These are phyloP conservation scores for Ceratocystis ficicola DNA, from an alignment of 2,329 filamentous ascomycete genomes.

Conservation along the genomic window DNA sequence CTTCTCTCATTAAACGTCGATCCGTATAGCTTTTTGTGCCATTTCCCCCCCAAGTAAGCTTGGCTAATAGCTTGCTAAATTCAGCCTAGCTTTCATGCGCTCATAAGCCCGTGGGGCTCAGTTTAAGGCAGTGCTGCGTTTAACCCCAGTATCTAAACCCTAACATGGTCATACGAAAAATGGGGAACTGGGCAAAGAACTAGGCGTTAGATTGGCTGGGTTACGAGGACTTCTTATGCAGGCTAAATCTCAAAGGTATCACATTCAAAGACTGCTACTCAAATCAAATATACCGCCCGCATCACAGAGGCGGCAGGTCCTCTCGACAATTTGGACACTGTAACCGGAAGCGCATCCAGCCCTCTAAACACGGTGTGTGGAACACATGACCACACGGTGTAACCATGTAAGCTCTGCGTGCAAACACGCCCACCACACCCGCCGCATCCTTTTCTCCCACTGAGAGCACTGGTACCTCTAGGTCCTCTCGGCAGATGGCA, in stretches of 20 bases:
- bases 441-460: constrained; percentile 32
- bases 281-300: constrained; percentile 11
- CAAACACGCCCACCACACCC: constrained; percentile 57
- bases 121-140: not conserved
- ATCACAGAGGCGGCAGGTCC: constrained; percentile 68
- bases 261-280: constrained; percentile 5
- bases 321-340: constrained; percentile 95
- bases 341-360: constrained; percentile 86
- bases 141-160: no score
- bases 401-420: constrained; percentile 83
- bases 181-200: not conserved
- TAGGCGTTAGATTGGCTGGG: no score
- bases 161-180: not conserved
- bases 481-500: constrained; percentile 82
- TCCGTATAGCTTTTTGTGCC: not conserved
- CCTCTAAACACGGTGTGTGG: constrained; percentile 80
- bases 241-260: not conserved
- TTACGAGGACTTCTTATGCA: not conserved
- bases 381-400: constrained; percentile 96
- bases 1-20: not conserved
- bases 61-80: not conserved
- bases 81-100: not conserved
- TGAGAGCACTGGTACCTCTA: constrained; percentile 74
- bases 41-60: no score
- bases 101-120: not conserved